Conservation (phyloP, 2,329 filamentous ascomycete species). For the Pyricularia grisea region DNA sequence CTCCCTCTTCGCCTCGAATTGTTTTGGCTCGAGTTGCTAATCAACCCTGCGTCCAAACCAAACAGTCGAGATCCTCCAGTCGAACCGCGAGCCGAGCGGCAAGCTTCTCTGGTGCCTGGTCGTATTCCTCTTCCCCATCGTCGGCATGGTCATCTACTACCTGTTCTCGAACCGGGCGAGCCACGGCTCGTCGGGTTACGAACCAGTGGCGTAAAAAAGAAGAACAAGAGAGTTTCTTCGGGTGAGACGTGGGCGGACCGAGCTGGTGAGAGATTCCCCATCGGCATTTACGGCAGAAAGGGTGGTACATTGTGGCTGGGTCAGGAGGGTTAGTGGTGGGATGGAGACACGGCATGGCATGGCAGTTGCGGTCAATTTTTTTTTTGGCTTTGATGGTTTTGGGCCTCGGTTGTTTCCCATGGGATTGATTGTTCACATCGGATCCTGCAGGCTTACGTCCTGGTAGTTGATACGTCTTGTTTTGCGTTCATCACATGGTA, state of each 20-base stretch:
- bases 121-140: conserved; percentile 55
- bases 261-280: neutral
- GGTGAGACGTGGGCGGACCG: neutral
- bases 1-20: no score
- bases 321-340: neutral
- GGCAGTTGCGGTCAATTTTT: neutral
- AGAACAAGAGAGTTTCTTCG: neutral
- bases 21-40: conserved; percentile 6
- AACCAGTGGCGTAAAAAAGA: neutral
- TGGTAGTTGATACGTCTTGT: neutral
- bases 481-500: neutral
- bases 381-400: neutral
- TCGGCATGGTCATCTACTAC: conserved; percentile 53
- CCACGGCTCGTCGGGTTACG: conserved; percentile 34
- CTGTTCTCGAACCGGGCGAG: conserved; percentile 52
- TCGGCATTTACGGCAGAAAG: neutral
- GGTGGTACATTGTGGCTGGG: neutral
- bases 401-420: no score
- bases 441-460: neutral
- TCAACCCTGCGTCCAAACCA: conserved; percentile 4
- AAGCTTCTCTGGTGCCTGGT: conserved; percentile 55
- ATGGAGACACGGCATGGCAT: neutral
- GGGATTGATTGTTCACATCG: neutral
- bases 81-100: conserved; percentile 44
- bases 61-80: conserved; percentile 55